Evolutionary conservation across 257 asterid species (phyloP).

Genomic region (Haberlea rhodopensis): DNA sequence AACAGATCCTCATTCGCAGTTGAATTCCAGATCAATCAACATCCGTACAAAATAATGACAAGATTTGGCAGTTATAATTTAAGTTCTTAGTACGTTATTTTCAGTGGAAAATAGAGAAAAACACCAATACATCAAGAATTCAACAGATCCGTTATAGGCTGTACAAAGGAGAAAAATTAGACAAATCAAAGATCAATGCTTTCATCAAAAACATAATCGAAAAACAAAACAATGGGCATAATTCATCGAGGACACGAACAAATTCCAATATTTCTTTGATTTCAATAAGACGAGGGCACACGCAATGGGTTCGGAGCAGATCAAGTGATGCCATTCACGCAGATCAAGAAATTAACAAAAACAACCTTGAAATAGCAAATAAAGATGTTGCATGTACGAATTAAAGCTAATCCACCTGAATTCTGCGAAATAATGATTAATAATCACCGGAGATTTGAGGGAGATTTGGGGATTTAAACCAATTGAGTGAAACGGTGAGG

Average conservation of each 20-base stretch:
- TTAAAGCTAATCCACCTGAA: conserved; percentile 31
- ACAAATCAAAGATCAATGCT: conserved; percentile 9
- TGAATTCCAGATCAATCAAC: neutral
- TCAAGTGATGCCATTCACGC: conserved; percentile 29
- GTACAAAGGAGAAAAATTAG: neutral
- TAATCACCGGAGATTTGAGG: neutral
- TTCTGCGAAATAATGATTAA: conserved; percentile 23
- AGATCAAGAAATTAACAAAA: conserved; percentile 38
- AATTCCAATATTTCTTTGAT: conserved; percentile 16
- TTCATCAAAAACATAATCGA: neutral
- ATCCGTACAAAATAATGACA: conserved; percentile 11
- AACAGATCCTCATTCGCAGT: conserved; percentile 16
- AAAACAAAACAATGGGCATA: neutral
- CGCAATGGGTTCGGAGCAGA: conserved; percentile 20
- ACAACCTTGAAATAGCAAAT: conserved; percentile 1
- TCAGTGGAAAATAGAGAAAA: conserved; percentile 2
- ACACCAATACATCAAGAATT: too few species aligned
- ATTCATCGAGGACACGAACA: neutral
- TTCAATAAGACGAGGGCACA: conserved; percentile 5
- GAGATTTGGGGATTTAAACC: neutral
- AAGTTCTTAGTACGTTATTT: neutral
- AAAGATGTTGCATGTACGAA: conserved; percentile 5
- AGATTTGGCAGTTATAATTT: conserved; percentile 24
- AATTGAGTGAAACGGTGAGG: neutral
- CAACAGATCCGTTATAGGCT: conserved; percentile 1